Conservation (phyloP, 1,139 yeast genomes). For the Taiozyma sp. region DNA sequence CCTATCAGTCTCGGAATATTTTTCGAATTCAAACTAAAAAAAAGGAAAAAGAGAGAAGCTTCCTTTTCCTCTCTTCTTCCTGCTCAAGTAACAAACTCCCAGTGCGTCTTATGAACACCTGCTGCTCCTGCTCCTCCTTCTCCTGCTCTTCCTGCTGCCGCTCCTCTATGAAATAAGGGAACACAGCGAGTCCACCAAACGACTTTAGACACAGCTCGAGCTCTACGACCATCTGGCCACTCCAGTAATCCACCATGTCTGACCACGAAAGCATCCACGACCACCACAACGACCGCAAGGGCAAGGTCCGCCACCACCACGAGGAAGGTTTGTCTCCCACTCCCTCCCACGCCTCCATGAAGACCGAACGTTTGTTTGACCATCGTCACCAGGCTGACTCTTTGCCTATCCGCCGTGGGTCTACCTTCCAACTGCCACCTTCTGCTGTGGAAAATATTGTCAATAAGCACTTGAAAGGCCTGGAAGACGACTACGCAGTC, state of each 20-base stretch:
- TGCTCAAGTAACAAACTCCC: background rate
- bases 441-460: conserved; percentile 15
- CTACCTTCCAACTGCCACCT: conserved; percentile 18
- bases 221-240: background rate
- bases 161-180: background rate
- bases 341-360: conserved; percentile 25
- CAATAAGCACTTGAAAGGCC: conserved; percentile 3
- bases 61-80: background rate
- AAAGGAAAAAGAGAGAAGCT: background rate
- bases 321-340: conserved; percentile 6
- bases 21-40: background rate
- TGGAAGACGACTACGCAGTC: conserved; percentile 12
- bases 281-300: conserved; percentile 1
- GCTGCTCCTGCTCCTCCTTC: background rate
- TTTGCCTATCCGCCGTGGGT: conserved; percentile 32
- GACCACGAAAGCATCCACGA: conserved; percentile 23
- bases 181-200: background rate
- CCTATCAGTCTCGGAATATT: background rate
- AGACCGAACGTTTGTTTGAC: conserved; percentile 43
- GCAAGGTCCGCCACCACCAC: conserved; percentile 1
- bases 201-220: background rate
- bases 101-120: background rate
- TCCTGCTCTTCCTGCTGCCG: background rate
- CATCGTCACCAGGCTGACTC: conserved; percentile 48
- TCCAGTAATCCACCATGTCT: conserved; percentile 14